Evolutionary conservation across 1,284 basidiomycete genomes (phyloP), one percentile per base, ranked within the genome.

Genomic region (Cryptococcus sp.): DNA sequence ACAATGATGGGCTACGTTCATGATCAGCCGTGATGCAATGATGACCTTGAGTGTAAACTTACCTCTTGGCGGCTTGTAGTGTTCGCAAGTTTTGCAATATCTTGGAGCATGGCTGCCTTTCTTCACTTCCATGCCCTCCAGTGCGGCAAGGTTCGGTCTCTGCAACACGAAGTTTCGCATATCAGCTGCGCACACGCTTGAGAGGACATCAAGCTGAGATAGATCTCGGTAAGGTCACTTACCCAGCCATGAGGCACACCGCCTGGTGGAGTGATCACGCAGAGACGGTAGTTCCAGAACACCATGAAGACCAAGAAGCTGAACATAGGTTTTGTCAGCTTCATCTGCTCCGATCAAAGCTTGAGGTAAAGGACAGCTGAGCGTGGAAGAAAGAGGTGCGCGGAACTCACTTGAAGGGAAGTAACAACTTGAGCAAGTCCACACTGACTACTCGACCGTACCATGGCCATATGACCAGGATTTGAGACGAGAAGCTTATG

Each of bases 391-490:
- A 46, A 41, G 25, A 20, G 17, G 15, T 38, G 29, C 29, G 23
- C 5, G 44, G 38, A 37, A 43, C 89, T 69, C 73, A 92, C 90
- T 97, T 95, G 87, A 96, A 95, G 1, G 93, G 92, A 0, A 86
- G 66, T 11, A 97, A 83, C 6, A 94, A 81, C 37, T 78, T 79
- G 39, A 92, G 67, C 26, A 95, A 84, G 59, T 90, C 86, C 22
- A 88, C 76, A 7, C 89, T 88, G 59, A 89, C 64, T 50, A 77
- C 86, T 38, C 83, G 75, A 46, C 89, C 88, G 69, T 93, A 93
- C 89, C 89, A 93, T 41, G 92, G 92, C 88, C 89, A 91, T 75
- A 94, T 86, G 63, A 96, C 82, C 76, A 89, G 93, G 70, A 93
- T 84, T 76, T 97, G 93, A 2, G 88, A 85, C 15, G 89, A 87